Conservation (phyloP, 148 eudicot genomes). For the Silene conica region DNA sequence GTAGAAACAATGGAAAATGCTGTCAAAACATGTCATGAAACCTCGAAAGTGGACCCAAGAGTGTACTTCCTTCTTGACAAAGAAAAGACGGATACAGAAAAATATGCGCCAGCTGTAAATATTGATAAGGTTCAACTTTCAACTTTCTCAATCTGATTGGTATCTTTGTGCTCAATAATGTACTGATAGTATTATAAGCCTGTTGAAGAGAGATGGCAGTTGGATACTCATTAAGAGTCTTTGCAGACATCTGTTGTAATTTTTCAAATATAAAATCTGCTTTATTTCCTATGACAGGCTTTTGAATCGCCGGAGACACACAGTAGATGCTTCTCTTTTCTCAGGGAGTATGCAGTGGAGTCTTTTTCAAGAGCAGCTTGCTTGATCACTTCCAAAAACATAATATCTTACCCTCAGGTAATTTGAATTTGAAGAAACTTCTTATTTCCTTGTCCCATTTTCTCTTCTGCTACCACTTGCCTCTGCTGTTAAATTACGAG, state of each 20-base stretch:
- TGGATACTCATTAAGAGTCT: neutral
- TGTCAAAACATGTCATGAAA: slow-evolving; percentile 88
- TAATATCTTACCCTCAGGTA: slow-evolving; percentile 98
- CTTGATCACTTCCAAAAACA: slow-evolving; percentile 70
- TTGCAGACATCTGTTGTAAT: neutral
- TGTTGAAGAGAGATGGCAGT: neutral
- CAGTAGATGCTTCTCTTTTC: slow-evolving; percentile 68
- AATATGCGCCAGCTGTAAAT: slow-evolving; percentile 85
- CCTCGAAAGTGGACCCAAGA: slow-evolving; percentile 83
- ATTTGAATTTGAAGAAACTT: neutral
- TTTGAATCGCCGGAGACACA: slow-evolving; percentile 98
- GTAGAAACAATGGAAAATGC: slow-evolving; percentile 86
- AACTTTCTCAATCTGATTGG: neutral
- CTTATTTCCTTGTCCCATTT: neutral
- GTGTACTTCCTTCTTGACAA: slow-evolving; percentile 80
- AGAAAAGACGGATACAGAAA: slow-evolving; percentile 77
- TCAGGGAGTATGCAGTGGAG: slow-evolving; percentile 85
- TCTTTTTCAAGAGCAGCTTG: slow-evolving; percentile 84
- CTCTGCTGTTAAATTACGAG: too few species aligned
- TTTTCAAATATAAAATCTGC: neutral
- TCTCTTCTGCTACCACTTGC: neutral
- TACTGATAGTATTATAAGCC: neutral
- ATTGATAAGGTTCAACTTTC: slow-evolving; percentile 69
- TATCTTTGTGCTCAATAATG: neutral
- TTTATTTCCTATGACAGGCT: slow-evolving; percentile 49